Conservation (phyloP, 768 basidiomycete species). For the Kwoniella dejecticola region DNA sequence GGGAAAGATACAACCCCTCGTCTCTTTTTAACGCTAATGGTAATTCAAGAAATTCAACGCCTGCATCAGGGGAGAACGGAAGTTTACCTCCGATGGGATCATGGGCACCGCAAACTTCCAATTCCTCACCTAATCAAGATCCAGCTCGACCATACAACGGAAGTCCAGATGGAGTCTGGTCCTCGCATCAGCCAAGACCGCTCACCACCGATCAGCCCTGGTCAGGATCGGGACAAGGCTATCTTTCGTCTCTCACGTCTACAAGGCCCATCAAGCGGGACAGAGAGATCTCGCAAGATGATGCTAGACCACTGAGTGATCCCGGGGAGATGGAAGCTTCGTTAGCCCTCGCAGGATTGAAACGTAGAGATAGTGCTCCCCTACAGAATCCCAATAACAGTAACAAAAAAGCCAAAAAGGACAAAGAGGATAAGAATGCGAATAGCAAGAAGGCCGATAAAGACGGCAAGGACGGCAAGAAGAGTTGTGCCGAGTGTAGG, state of each 20-base stretch:
- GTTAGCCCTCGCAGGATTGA: slow-evolving; percentile 32
- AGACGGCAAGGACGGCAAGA: slow-evolving; percentile 31
- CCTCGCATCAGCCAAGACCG: not conserved
- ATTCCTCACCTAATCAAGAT: slow-evolving; percentile 9
- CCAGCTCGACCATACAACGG: slow-evolving; percentile 4
- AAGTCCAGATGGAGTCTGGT: slow-evolving; percentile 2
- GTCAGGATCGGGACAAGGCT: not conserved
- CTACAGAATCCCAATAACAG: not conserved
- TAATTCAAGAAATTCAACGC: not conserved
- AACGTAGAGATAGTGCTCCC: slow-evolving; percentile 20
- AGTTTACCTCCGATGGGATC: slow-evolving; percentile 25
- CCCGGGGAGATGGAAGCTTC: slow-evolving; percentile 33
- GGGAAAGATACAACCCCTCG: slow-evolving; percentile 18
- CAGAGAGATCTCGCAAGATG: not conserved
- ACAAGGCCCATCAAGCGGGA: slow-evolving; percentile 6
- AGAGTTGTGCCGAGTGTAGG: slow-evolving; percentile 51
- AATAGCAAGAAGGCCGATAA: slow-evolving; percentile 20
- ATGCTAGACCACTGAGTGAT: slow-evolving; percentile 15
- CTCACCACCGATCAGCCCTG: not conserved
- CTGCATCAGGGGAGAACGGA: not conserved
- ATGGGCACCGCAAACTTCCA: slow-evolving; percentile 20
- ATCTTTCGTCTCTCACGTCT: not conserved
- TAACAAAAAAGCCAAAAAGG: slow-evolving; percentile 22
- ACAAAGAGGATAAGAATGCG: slow-evolving; percentile 22
- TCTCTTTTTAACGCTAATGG: slow-evolving; percentile 7